These are phyloP conservation scores for Acacia acuminata DNA, from an alignment of 306 rosid species.

Conservation along the genomic window DNA sequence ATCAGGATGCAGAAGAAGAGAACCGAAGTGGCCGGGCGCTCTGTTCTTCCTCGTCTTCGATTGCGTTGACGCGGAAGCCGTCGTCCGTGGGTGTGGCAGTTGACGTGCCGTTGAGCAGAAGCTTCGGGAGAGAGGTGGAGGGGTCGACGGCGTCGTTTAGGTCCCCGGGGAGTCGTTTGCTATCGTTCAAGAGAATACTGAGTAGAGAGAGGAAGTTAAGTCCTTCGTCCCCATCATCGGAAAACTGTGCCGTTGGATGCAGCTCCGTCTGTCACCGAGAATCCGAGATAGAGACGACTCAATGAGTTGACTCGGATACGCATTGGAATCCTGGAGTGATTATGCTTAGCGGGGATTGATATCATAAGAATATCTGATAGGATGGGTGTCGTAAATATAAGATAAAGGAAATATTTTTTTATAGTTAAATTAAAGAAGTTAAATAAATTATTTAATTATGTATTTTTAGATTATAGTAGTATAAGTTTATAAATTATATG, in stretches of 20 bases:
- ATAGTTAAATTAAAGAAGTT: too few species aligned
- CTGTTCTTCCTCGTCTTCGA: constrained; percentile 42
- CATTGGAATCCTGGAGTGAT: neutral
- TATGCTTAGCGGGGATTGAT: too few species aligned
- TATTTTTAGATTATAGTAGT: too few species aligned
- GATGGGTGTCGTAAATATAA: too few species aligned
- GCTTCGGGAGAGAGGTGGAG: constrained; percentile 25
- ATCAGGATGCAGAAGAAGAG: neutral
- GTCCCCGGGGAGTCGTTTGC: constrained; percentile 64
- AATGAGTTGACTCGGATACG: constrained; percentile 33
- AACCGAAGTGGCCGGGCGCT: constrained; percentile 4
- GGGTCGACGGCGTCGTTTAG: constrained; percentile 42
- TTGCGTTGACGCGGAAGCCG: constrained; percentile 46
- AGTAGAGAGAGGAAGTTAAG: constrained; percentile 54
- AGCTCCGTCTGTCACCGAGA: constrained; percentile 38
- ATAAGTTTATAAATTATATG: too few species aligned
- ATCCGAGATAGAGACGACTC: constrained; percentile 49
- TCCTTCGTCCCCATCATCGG: constrained; percentile 41
- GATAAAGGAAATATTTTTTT: too few species aligned
- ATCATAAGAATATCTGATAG: too few species aligned
- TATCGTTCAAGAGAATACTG: constrained; percentile 67
- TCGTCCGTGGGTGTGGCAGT: constrained; percentile 39
- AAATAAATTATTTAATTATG: too few species aligned
- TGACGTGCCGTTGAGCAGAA: constrained; percentile 53
- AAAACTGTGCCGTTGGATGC: constrained; percentile 25